phyloP scores from a whole-genome alignment of 2,329 filamentous ascomycete genomes.

The Alternaria tenuissima region DNA sequence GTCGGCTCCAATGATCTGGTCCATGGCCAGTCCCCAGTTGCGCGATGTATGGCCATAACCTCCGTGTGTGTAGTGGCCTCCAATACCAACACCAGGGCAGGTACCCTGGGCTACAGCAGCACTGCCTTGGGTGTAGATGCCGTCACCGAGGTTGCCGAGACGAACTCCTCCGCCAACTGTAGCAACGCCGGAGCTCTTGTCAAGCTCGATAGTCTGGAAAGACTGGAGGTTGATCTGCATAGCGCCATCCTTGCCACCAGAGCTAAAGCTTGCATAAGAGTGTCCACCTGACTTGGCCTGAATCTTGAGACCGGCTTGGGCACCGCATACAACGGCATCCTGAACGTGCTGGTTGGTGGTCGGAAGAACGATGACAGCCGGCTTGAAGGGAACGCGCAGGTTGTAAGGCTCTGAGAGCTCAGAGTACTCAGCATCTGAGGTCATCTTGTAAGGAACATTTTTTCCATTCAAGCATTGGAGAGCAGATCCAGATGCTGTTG shows the following conservation, averaged over 20 bases:
- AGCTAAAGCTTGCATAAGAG: conserved; percentile 64
- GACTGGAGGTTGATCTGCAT: conserved; percentile 59
- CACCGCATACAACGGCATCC: conserved; percentile 66
- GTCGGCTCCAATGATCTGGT: conserved; percentile 45
- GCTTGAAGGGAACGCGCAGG: conserved; percentile 51
- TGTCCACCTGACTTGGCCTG: conserved; percentile 72
- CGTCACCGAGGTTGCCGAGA: conserved; percentile 52
- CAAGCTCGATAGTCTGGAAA: conserved; percentile 55
- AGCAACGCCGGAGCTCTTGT: conserved; percentile 53
- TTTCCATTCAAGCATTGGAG: conserved; percentile 45
- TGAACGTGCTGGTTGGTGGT: conserved; percentile 63
- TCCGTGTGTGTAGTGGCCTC: conserved; percentile 49
- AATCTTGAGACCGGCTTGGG: conserved; percentile 59
- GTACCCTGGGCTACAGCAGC: conserved; percentile 61
- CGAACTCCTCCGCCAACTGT: conserved; percentile 60
- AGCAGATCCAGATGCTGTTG: conserved; percentile 20
- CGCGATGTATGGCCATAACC: conserved; percentile 49
- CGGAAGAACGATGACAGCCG: conserved; percentile 66
- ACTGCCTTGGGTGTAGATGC: conserved; percentile 45
- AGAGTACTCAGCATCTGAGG: conserved; percentile 32
- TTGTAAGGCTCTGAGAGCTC: conserved; percentile 50
- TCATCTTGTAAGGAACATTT: conserved; percentile 45
- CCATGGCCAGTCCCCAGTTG: conserved; percentile 48
- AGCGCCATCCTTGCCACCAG: conserved; percentile 60
- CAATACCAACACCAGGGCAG: conserved; percentile 57